Base-by-base conservation (phyloP, 2,329 filamentous ascomycete species). In the Aureobasidium sp. region DNA sequence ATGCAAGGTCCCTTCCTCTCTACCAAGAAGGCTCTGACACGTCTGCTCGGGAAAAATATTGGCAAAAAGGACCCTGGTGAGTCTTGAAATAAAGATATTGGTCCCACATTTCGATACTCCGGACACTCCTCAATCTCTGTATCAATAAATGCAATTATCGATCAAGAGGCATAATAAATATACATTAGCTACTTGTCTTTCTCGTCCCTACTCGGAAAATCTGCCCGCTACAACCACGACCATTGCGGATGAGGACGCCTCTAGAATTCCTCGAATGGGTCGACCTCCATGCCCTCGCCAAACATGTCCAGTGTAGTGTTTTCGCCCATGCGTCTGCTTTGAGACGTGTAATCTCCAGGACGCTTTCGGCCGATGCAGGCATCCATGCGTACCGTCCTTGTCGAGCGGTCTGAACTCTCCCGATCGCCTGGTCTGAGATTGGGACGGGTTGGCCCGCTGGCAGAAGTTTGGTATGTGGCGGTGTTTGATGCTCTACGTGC, bases 321-420 rank as follows among this genome's bases (percentile, higher is more conserved):
- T 9, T 48, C 42, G 20, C 55, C 55, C 31, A 42, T 48, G 55
- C 55, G 41, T 37, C 31, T 47, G n/a, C 27, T 8, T 27, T 58
- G 37, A 45, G 52, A 22, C 20, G 39, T 56, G 4, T 56, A 29
- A 29, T 56, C 34, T 11, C 15, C 55, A 17, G 12, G 15, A 11
- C 3, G 22, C 12, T n/a, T 7, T 9, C 20, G 42, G 1, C 56
- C 57, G 29, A 51, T 60, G 73, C 97, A 99, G 0, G 94, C 94
- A 74, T 97, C 93, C 93, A 99, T 97, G 31, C 94, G 86, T 51
- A 97, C 86, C 1, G 92, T 97, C 1, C 92, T 91, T 63, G 95
- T 68, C 11, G 64, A 69, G 57, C 62, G 66, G 31, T 68, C 68
- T 17, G 64, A 69, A 59, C 63, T 66, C 29, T 68, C 71, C 3